These are phyloP conservation scores for Mortierella sp. DNA, from an alignment of 371 early-diverging fungal genomes.

Conservation along the genomic window DNA sequence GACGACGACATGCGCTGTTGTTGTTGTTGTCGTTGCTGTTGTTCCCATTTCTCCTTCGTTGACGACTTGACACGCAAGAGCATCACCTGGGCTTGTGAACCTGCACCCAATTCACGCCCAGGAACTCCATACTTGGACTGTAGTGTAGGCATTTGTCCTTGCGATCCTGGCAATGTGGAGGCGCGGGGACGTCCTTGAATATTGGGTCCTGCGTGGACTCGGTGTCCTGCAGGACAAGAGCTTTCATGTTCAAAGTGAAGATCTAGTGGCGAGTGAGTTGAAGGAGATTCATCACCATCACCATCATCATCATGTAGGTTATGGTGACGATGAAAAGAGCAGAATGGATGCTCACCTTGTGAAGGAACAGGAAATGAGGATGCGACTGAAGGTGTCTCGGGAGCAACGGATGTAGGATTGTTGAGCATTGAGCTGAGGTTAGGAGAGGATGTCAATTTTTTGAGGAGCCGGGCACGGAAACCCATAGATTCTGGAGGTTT, in stretches of 20 bases:
- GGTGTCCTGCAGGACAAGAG: conserved; percentile 36
- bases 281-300: neutral
- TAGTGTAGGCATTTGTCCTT: conserved; percentile 29
- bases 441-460: conserved; percentile 31
- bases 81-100: conserved; percentile 51
- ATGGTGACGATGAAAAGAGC: neutral
- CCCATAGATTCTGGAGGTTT: conserved; percentile 12
- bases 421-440: conserved; percentile 20
- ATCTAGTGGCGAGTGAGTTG: conserved; percentile 14
- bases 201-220: conserved; percentile 10
- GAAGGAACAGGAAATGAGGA: too few relatives aligned
- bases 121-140: conserved; percentile 52
- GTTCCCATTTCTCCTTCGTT: neutral
- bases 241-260: conserved; percentile 36
- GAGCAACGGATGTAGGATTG: neutral
- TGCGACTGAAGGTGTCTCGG: neutral
- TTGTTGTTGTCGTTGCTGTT: neutral
- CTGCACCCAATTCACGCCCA: conserved; percentile 42
- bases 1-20: too few relatives aligned
- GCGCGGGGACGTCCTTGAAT: conserved; percentile 6
- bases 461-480: conserved; percentile 31
- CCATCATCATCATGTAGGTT: neutral
- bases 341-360: too few relatives aligned
- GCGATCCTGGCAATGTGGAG: conserved; percentile 5
- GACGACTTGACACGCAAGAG: conserved; percentile 37